A percentile compares a stretch with the other conserved stretches of the same genome.
Evolutionary conservation across 1,284 basidiomycete species (phyloP).

Genomic region (Ceratobasidium sp.): DNA sequence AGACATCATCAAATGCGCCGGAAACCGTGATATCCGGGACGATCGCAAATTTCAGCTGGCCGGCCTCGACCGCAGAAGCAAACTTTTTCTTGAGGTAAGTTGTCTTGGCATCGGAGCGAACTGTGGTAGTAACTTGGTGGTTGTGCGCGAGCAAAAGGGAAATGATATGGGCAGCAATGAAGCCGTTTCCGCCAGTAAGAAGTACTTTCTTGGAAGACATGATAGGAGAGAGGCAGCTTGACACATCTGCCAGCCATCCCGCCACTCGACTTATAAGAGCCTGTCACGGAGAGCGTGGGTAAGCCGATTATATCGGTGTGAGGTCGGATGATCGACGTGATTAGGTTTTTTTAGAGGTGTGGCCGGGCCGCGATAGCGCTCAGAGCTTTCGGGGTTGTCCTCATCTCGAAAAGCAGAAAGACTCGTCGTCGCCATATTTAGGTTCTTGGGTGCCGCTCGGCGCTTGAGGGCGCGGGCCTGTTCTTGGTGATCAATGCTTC

Average conservation of each 20-base stretch:
- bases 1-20: conserved; percentile 43
- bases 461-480: too few species aligned
- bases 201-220: conserved; percentile 2
- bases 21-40: conserved; percentile 41
- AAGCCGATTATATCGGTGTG: background rate
- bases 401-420: too few species aligned
- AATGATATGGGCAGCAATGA: conserved; percentile 31
- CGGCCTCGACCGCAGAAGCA: conserved; percentile 8
- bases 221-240: background rate
- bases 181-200: conserved; percentile 34
- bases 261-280: background rate
- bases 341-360: background rate
- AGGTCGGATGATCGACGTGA: background rate
- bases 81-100: conserved; percentile 35
- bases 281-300: background rate
- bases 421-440: too few species aligned
- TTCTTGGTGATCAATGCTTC: too few species aligned
- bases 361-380: background rate
- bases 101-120: conserved; percentile 40
- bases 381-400: background rate
- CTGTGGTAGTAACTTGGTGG: conserved; percentile 32
- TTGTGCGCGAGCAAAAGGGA: background rate
- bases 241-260: background rate
- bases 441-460: too few species aligned
- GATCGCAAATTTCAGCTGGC: conserved; percentile 38